Evolutionary conservation across 2,329 filamentous ascomycete genomes (phyloP).

Genomic region (Arachnopeziza araneosa): DNA sequence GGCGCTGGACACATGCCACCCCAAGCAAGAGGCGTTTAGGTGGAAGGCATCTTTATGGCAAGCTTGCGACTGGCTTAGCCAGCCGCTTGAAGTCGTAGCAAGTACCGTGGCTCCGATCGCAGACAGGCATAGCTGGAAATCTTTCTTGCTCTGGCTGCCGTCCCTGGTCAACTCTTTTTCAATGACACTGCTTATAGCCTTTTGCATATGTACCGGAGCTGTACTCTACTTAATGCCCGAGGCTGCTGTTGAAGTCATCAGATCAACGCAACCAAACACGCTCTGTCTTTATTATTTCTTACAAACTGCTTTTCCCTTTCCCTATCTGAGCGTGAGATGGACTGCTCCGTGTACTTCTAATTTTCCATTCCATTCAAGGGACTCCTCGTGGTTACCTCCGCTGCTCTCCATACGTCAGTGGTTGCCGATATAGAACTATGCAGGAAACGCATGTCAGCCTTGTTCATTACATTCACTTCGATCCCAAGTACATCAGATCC

Average conservation of each 20-base stretch:
- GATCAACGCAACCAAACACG: constrained; percentile 17
- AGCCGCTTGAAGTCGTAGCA: constrained; percentile 42
- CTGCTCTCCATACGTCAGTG: neutral
- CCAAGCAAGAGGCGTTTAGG: constrained; percentile 10
- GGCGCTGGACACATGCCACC: constrained; percentile 2
- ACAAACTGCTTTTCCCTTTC: neutral
- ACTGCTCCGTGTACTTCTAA: neutral
- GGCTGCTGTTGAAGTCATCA: constrained; percentile 25
- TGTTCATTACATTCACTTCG: constrained; percentile 20
- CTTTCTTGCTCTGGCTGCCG: constrained; percentile 12
- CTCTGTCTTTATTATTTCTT: constrained; percentile 3
- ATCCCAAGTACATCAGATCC: constrained; percentile 22
- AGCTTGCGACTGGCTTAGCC: constrained; percentile 33
- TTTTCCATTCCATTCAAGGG: neutral
- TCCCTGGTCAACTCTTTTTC: constrained; percentile 24
- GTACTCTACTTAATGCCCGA: constrained; percentile 22
- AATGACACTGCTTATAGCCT: constrained; percentile 10
- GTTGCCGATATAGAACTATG: constrained; percentile 18
- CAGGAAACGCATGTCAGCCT: constrained; percentile 25
- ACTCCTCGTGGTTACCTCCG: neutral
- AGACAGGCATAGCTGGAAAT: constrained; percentile 20
- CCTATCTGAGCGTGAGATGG: neutral
- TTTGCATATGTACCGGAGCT: constrained; percentile 24
- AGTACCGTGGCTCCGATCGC: constrained; percentile 39
- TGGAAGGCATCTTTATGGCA: neutral